phyloP scores from a whole-genome alignment of 169 alveolate genomes.

The Plasmodium malariae region DNA sequence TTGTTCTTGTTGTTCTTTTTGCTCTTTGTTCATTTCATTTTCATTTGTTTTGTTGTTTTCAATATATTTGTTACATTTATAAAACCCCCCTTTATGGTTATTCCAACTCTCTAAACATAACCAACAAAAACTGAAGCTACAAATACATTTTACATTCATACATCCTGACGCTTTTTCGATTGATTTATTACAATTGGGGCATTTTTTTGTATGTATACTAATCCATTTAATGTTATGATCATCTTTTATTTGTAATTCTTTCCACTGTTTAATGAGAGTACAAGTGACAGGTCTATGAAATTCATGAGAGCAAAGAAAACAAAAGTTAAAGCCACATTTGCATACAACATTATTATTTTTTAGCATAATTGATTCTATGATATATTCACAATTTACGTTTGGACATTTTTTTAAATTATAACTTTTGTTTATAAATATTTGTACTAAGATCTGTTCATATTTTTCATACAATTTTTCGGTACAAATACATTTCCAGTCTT shows the following conservation, averaged over 20 bases:
- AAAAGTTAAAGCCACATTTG: slow-evolving; percentile 48
- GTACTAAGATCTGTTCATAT: slow-evolving; percentile 7
- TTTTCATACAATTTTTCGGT: slow-evolving; percentile 1
- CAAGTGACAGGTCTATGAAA: slow-evolving; percentile 56
- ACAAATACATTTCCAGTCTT: slow-evolving; percentile 45
- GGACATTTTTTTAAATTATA: slow-evolving; percentile 52
- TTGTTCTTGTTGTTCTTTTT: neutral
- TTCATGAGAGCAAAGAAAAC: slow-evolving; percentile 28
- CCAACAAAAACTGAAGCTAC: slow-evolving; percentile 69
- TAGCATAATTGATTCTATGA: slow-evolving; percentile 31
- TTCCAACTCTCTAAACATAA: slow-evolving; percentile 36
- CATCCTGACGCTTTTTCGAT: slow-evolving; percentile 67
- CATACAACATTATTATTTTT: slow-evolving; percentile 17
- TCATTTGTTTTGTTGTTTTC: neutral
- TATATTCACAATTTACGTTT: slow-evolving; percentile 5
- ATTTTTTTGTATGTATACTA: slow-evolving; percentile 22
- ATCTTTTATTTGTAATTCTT: slow-evolving; percentile 23
- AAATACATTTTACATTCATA: slow-evolving; percentile 60
- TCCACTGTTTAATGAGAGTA: slow-evolving; percentile 33
- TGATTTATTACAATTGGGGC: slow-evolving; percentile 51
- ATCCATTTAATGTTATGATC: slow-evolving; percentile 55
- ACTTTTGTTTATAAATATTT: slow-evolving; percentile 25
- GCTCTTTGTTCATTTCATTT: neutral
- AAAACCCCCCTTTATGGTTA: slow-evolving; percentile 66
- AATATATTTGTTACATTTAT: slow-evolving; percentile 52